These are phyloP conservation scores for Kodamaea sp. DNA, from an alignment of 1,139 yeast genomes.

Conservation along the genomic window DNA sequence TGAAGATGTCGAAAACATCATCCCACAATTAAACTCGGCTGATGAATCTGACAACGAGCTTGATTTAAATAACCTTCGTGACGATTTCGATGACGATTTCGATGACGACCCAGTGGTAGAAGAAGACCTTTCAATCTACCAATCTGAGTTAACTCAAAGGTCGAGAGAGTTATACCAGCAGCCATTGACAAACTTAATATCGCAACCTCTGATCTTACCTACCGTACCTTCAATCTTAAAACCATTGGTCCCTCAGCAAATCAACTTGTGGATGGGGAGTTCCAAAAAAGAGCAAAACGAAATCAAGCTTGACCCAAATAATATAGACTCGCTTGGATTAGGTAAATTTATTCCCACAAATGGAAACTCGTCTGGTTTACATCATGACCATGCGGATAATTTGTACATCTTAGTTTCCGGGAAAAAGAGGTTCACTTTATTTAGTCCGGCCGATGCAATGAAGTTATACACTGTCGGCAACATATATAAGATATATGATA, in stretches of 20 bases:
- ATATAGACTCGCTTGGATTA: conserved; percentile 27
- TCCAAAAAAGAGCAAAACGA: not conserved
- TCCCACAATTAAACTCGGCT: conserved; percentile 7
- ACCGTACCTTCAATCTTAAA: conserved; percentile 39
- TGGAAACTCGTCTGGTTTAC: conserved; percentile 74
- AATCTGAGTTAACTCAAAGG: conserved; percentile 12
- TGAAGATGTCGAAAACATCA: conserved; percentile 9
- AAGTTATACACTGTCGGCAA: conserved; percentile 60
- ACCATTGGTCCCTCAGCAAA: conserved; percentile 59
- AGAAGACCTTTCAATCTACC: conserved; percentile 7
- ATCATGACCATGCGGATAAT: conserved; percentile 79
- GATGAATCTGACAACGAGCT: conserved; percentile 7
- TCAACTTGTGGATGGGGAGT: conserved; percentile 69
- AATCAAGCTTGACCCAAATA: conserved; percentile 4
- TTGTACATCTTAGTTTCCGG: conserved; percentile 60
- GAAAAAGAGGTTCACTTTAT: conserved; percentile 61
- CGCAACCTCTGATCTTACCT: conserved; percentile 27
- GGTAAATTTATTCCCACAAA: conserved; percentile 51
- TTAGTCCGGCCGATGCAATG: conserved; percentile 57
- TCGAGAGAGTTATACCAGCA: conserved; percentile 54
- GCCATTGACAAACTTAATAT: conserved; percentile 49
- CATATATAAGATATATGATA: conserved; percentile 44
- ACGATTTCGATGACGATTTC: conserved; percentile 7
- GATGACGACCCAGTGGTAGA: conserved; percentile 7
- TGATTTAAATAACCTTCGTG: conserved; percentile 2